Evolutionary conservation across 2,329 filamentous ascomycete species (phyloP).

Genomic region (Camptophora hylomeconis): DNA sequence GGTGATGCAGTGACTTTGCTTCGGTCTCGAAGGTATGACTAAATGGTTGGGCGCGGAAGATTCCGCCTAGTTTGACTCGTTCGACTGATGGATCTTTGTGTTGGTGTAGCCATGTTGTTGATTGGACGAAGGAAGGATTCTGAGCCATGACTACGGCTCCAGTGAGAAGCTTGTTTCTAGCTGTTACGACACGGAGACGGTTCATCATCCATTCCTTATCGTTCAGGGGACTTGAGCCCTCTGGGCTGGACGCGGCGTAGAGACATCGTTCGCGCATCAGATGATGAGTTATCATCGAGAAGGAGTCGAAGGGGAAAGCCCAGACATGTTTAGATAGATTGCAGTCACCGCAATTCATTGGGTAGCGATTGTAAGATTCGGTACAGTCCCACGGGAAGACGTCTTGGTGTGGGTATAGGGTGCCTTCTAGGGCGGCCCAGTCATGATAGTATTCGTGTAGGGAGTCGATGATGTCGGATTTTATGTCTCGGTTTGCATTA

Average conservation of each 20-base stretch:
- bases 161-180: conserved; percentile 20
- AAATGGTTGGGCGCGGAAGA: conserved; percentile 30
- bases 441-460: conserved; percentile 35
- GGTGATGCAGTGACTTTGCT: conserved; percentile 12
- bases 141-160: conserved; percentile 26
- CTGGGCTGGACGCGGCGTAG: conserved; percentile 22
- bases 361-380: conserved; percentile 28
- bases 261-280: conserved; percentile 24
- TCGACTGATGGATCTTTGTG: conserved; percentile 13
- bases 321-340: conserved; percentile 33
- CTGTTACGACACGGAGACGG: conserved; percentile 23
- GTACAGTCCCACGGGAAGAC: conserved; percentile 38
- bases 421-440: conserved; percentile 29
- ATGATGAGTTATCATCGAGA: conserved; percentile 30
- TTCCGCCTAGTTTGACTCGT: conserved; percentile 29
- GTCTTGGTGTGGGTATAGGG: conserved; percentile 29
- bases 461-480: conserved; percentile 32
- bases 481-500: conserved; percentile 27
- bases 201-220: conserved; percentile 24
- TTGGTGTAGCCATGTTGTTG: conserved; percentile 25
- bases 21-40: conserved; percentile 27
- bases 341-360: conserved; percentile 26
- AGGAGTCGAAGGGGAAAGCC: conserved; percentile 34
- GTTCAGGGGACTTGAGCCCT: conserved; percentile 4
- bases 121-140: conserved; percentile 17